A percentile compares a stretch with the other conserved stretches of the same genome.
Conservation (phyloP, 805 yeast genomes). For the Candida tammaniensis region DNA sequence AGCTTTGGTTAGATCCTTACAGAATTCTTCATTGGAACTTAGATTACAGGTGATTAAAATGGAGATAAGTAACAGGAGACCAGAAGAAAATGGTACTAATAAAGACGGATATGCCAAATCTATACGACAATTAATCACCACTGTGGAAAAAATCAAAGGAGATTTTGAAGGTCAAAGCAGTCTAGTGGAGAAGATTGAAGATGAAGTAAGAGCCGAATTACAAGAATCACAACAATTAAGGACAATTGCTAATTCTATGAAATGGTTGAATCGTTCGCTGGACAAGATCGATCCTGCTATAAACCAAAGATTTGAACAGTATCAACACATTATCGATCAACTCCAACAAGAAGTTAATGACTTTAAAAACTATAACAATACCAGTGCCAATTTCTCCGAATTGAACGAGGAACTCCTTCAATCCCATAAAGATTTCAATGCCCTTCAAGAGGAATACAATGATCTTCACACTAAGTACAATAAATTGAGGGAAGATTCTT, state of each 20-base stretch:
- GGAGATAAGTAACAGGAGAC: slow-evolving; percentile 18
- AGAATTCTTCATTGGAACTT: slow-evolving; percentile 17
- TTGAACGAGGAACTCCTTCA: slow-evolving; percentile 17
- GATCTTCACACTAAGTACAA: slow-evolving; percentile 12
- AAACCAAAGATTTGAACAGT: slow-evolving; percentile 26
- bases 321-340: slow-evolving; percentile 27
- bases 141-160: slow-evolving; percentile 21
- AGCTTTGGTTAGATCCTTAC: slow-evolving; percentile 17
- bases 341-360: slow-evolving; percentile 32
- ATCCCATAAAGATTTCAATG: slow-evolving; percentile 17
- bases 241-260: slow-evolving; percentile 14
- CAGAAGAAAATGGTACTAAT: too few relatives aligned
- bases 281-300: slow-evolving; percentile 17
- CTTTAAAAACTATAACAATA: slow-evolving; percentile 16
- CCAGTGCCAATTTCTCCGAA: slow-evolving; percentile 3
- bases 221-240: slow-evolving; percentile 21
- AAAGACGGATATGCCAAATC: slow-evolving; percentile 13
- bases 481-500: slow-evolving; percentile 21
- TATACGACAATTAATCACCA: slow-evolving; percentile 18
- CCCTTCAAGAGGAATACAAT: slow-evolving; percentile 17
- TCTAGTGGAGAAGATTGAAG: slow-evolving; percentile 19
- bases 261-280: too few relatives aligned
- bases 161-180: slow-evolving; percentile 20
- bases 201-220: slow-evolving; percentile 20
- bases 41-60: slow-evolving; percentile 22